phyloP scores from a whole-genome alignment of 2,329 filamentous ascomycete species.

The Pseudocercospora pini-densiflorae region DNA sequence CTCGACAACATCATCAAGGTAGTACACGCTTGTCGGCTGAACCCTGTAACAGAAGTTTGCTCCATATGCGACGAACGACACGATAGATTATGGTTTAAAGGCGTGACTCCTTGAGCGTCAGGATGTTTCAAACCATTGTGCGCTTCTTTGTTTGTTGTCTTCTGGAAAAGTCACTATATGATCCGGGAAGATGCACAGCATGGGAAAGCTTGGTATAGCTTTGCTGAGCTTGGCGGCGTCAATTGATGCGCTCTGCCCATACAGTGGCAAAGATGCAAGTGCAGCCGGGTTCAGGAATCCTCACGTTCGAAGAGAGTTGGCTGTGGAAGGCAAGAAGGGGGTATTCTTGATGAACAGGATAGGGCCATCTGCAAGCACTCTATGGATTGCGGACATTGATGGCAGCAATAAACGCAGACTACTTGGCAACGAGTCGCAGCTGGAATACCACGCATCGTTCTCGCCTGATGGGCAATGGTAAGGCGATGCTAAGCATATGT shows the following conservation, averaged over 20 bases:
- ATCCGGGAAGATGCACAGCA: neutral
- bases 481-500: neutral
- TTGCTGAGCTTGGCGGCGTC: neutral
- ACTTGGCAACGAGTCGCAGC: slow-evolving; percentile 15
- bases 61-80: neutral
- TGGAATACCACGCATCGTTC: slow-evolving; percentile 19
- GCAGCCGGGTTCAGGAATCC: neutral
- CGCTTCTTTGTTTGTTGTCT: neutral
- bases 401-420: slow-evolving; percentile 13
- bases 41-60: neutral
- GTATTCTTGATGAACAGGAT: slow-evolving; percentile 22
- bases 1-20: neutral
- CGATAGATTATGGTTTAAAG: neutral
- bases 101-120: neutral
- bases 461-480: slow-evolving; percentile 19
- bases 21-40: neutral
- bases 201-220: neutral
- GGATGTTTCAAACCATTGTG: neutral
- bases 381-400: slow-evolving; percentile 20
- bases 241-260: neutral
- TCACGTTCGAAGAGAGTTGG: neutral
- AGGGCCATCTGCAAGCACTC: slow-evolving; percentile 13
- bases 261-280: neutral
- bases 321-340: slow-evolving; percentile 18
- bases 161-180: neutral